Evolutionary conservation across 768 basidiomycete species (phyloP), one percentile per base, ranked within the genome.

Genomic region (Pleurotus giganteus): DNA sequence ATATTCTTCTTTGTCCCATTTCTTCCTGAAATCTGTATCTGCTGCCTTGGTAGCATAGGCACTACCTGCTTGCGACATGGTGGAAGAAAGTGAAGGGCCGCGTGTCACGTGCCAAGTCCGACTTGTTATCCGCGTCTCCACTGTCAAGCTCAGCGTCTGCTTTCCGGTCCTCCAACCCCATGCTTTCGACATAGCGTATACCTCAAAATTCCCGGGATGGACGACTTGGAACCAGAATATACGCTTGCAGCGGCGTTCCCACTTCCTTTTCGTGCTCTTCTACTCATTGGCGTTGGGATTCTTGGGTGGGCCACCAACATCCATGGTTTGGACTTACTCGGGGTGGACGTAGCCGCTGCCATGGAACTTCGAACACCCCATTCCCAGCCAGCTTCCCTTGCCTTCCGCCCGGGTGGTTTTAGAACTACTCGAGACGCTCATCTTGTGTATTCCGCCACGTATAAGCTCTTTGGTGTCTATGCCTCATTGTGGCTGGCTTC

Each of bases 1-100:
- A 72, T 88, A 92, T 66, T 91, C 91, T 66, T 94, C 87, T 73
- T 94, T 93, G 76, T 97, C 90, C 94, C 95, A 98, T 78, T 87
- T 92, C 72, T 88, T 88, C 45, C 94, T 73, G 61, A 90, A 89
- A 68, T 89, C 87, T 8, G 88, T 89, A 69, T 90, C 89, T 15
- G 74, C 65, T 28, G 80, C 77, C 53, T 77, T 76, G 57, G 70
- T 70, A 7, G 63, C 70, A 60, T 76, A 75, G 23, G 75, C 74
- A 53, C 76, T 72, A 9, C 56, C 62, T 57, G 74, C 74, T 61
- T 74, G 70, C 45, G 71, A 65, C 74, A 76, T 75, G 45, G 49
- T 29, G 49, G 47, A 37, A 4, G 12, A 34, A 17, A 32, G 24
- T 21, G 15, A 51, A 11, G 11, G 15, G 21, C 32, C 4, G 37